Conservation (phyloP, 257 asterid species). For the Haberlea rhodopensis region DNA sequence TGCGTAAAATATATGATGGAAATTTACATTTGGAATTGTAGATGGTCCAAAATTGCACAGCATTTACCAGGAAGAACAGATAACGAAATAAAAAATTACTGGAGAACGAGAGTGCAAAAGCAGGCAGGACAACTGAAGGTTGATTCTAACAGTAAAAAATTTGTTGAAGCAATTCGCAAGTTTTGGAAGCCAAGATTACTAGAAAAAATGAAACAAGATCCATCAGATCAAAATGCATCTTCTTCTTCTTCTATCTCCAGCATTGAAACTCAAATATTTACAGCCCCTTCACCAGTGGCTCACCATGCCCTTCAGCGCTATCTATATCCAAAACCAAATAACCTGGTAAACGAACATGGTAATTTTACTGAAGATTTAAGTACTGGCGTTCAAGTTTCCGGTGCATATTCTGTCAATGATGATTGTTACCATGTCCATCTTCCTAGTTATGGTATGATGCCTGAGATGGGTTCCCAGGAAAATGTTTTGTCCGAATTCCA, state of each 20-base stretch:
- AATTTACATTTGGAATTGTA: constrained; percentile 8
- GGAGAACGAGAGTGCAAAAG: constrained; percentile 90
- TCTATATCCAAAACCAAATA: constrained; percentile 23
- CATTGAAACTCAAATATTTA: constrained; percentile 33
- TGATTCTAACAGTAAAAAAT: constrained; percentile 71
- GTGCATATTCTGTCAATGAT: constrained; percentile 20
- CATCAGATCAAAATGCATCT: constrained; percentile 30
- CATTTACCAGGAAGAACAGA: constrained; percentile 83
- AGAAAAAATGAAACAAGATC: constrained; percentile 50
- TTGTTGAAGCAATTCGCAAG: constrained; percentile 57
- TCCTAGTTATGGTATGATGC: constrained; percentile 30
- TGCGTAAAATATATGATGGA: too few species aligned
- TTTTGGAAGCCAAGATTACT: constrained; percentile 73
- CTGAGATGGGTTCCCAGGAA: constrained; percentile 33
- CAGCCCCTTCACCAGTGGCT: constrained; percentile 23
- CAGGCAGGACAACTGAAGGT: constrained; percentile 76
- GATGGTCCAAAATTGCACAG: constrained; percentile 88
- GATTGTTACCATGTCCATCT: constrained; percentile 41
- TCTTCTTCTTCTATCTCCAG: constrained; percentile 31
- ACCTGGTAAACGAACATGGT: constrained; percentile 14
- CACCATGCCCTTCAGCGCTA: constrained; percentile 21
- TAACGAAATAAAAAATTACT: constrained; percentile 81
- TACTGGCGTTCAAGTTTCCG: constrained; percentile 11
- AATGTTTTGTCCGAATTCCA: constrained; percentile 36
- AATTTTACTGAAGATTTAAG: background rate